These are phyloP conservation scores for Haplographium delicatum DNA, from an alignment of 495 filamentous ascomycete species.

Conservation along the genomic window DNA sequence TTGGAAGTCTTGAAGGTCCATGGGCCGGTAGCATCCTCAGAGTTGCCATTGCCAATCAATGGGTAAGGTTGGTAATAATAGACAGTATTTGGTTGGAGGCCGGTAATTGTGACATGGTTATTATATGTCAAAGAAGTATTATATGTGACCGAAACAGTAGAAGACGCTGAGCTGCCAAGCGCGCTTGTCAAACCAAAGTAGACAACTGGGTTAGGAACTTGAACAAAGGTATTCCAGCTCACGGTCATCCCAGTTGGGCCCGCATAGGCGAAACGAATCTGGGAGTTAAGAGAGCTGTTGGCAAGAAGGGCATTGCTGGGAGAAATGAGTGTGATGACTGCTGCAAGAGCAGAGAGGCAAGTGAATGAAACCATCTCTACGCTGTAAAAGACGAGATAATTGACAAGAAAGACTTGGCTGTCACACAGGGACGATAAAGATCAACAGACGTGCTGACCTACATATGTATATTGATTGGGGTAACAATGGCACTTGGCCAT, in stretches of 20 bases:
- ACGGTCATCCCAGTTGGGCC: slow-evolving; percentile 24
- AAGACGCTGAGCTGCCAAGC: slow-evolving; percentile 30
- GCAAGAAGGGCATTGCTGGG: too few species aligned
- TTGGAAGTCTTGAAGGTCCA: slow-evolving; percentile 29
- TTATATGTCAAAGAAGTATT: slow-evolving; percentile 46
- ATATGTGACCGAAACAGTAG: slow-evolving; percentile 41
- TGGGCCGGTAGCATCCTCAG: slow-evolving; percentile 12
- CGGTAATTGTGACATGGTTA: slow-evolving; percentile 40
- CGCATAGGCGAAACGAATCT: slow-evolving; percentile 14
- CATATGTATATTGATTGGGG: too few species aligned
- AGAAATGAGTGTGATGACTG: too few species aligned
- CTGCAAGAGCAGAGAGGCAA: too few species aligned
- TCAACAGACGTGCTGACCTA: too few species aligned
- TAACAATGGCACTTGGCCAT: too few species aligned
- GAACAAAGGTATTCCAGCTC: slow-evolving; percentile 46
- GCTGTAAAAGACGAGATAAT: too few species aligned
- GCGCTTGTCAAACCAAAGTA: slow-evolving; percentile 34
- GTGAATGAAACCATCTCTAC: too few species aligned
- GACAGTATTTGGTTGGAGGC: slow-evolving; percentile 38
- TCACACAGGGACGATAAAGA: too few species aligned
- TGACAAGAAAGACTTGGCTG: too few species aligned
- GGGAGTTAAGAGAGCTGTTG: too few species aligned
- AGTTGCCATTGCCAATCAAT: too few species aligned
- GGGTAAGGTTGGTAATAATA: slow-evolving; percentile 44
- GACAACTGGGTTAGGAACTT: slow-evolving; percentile 37